phyloP scores from a whole-genome alignment of 768 basidiomycete genomes.

The Auriscalpium microsporum region DNA sequence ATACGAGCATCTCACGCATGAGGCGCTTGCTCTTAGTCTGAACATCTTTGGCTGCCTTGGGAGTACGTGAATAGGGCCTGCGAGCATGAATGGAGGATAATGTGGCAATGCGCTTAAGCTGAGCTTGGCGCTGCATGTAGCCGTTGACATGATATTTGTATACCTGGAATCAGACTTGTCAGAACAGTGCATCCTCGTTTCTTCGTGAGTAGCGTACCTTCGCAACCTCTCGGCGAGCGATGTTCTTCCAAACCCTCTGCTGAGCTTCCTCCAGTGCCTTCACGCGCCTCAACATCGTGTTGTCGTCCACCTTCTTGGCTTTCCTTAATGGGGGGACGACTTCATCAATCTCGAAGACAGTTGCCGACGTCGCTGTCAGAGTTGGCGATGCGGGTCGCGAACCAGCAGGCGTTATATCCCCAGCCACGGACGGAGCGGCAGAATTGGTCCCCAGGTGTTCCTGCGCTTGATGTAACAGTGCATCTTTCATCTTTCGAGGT shows the following conservation, averaged over 20 bases:
- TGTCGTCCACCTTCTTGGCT: conserved; percentile 71
- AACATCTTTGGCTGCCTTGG: conserved; percentile 72
- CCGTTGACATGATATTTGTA: conserved; percentile 70
- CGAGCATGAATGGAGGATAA: conserved; percentile 72
- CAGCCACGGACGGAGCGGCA: conserved; percentile 44
- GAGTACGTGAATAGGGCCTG: conserved; percentile 62
- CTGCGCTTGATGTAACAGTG: conserved; percentile 42
- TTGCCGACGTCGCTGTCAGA: conserved; percentile 40
- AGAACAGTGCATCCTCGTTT: neutral
- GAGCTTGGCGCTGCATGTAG: conserved; percentile 56
- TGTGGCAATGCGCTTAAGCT: conserved; percentile 69
- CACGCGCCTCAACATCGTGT: conserved; percentile 63
- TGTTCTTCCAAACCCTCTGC: conserved; percentile 84
- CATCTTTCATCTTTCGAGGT: conserved; percentile 49
- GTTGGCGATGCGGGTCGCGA: conserved; percentile 69
- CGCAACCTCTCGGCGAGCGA: conserved; percentile 74
- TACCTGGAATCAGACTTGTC: conserved; percentile 37
- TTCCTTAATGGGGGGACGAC: conserved; percentile 60
- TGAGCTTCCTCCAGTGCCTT: conserved; percentile 77
- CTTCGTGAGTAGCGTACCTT: conserved; percentile 42
- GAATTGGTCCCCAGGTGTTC: conserved; percentile 43
- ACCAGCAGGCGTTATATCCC: conserved; percentile 61
- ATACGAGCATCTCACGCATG: conserved; percentile 93
- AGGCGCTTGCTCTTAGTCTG: conserved; percentile 81
- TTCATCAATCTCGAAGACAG: conserved; percentile 69